Percentiles rank a stretch among this genome's conserved stretches.
These are phyloP conservation scores for Fusarium sambucinum DNA, from an alignment of 2,329 filamentous ascomycete species.

Conservation along the genomic window DNA sequence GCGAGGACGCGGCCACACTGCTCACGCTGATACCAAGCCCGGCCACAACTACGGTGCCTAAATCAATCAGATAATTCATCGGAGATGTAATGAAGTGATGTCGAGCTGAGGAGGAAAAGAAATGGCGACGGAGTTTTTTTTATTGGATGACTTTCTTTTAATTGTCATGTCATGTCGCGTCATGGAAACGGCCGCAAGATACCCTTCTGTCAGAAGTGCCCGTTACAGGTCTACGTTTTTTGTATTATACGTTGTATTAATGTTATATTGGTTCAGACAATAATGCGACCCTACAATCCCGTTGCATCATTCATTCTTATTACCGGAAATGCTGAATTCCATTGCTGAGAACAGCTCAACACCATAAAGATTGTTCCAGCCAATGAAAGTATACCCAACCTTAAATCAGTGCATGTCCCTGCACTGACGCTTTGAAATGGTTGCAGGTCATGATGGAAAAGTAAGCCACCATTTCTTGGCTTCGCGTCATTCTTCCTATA, in stretches of 20 bases:
- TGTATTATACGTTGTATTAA: conserved; percentile 13
- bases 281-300: not conserved
- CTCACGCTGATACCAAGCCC: conserved; percentile 49
- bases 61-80: not conserved
- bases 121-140: conserved; percentile 5
- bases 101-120: not conserved
- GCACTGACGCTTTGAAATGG: not conserved
- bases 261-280: not conserved
- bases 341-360: not conserved
- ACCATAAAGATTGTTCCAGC: not conserved
- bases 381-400: not conserved
- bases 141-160: conserved; percentile 6
- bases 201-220: conserved; percentile 38
- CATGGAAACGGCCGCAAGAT: conserved; percentile 42
- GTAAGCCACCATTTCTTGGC: conserved; percentile 4
- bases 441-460: not conserved
- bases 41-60: conserved; percentile 35
- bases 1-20: conserved; percentile 55
- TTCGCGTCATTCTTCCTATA: conserved; percentile 11
- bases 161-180: conserved; percentile 30
- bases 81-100: conserved; percentile 6
- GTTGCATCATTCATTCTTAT: not conserved
- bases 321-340: not conserved
- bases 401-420: not conserved
- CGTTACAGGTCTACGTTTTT: conserved; percentile 13